Base-by-base conservation (phyloP, 495 filamentous ascomycete species). In the Penicillium goetzii region DNA sequence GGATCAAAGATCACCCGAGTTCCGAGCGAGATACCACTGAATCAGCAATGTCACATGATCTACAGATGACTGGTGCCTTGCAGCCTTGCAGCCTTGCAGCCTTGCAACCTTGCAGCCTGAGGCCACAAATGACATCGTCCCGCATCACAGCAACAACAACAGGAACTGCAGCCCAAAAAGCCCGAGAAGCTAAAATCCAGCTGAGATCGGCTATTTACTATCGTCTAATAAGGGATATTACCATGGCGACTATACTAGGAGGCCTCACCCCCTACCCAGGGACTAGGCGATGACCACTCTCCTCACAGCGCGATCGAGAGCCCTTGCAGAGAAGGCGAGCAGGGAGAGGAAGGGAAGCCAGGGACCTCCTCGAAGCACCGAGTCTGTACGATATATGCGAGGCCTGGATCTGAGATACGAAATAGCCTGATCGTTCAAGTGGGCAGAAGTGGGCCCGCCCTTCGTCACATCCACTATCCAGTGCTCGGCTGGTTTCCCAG, bases 401-500 rank as follows among this genome's bases (percentile, higher is more conserved):
- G 60, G 65, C 53, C 58, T 62, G 34, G 55, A 67, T 58, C 64
- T 21, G n/a, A 56, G 25, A 47, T 9, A 33, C 43, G 17, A 58
- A 63, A 57, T 15, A 60, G 50, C 56, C 65, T 58, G 60, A 63
- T 58, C 52, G 33, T 23, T 41, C 34, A 59, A 57, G 58, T 65
- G 60, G 63, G 50, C 58, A 40, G 50, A 41, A 59, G 63, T 67
- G 64, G 71, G 58, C 66, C 71, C 66, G 53, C 21, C 36, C 33
- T 53, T 64, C 64, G 67, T 67, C 68, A 71, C 64, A 61, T 34
- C 41, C 33, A 38, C 30, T 25, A 60, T 36, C 40, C 33, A 38
- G 43, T 26, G 23, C 43, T 25, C 43, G 21, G 62, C 60, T 76
- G 68, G 75, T 71, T 76, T 73, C 70, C 73, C 69, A 66, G 71